A percentile compares a stretch with the other conserved stretches of the same genome.
Conservation (phyloP, 1,284 basidiomycete genomes). For the Nidula niveotomentosa region DNA sequence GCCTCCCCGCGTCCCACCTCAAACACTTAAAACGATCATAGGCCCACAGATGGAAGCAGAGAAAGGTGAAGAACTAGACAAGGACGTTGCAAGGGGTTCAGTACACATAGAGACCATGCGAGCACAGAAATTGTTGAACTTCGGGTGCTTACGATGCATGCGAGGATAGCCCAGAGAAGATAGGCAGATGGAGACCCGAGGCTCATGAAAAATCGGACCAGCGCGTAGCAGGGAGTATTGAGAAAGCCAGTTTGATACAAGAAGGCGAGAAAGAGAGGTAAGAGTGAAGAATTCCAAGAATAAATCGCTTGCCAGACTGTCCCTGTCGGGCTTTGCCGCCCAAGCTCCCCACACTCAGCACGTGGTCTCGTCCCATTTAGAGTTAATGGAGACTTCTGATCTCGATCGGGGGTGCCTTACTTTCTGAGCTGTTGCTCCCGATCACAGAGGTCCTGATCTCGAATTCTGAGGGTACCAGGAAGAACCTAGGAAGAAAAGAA, state of each 20-base stretch:
- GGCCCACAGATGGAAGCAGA: conserved; percentile 68
- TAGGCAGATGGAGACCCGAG: conserved; percentile 67
- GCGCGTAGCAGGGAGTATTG: conserved; percentile 15
- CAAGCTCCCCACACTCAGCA: neutral
- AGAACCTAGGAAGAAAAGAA: too few species aligned
- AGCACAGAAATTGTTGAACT: neutral
- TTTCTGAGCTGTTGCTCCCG: too few species aligned
- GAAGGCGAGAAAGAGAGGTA: conserved; percentile 7
- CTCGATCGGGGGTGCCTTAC: too few species aligned
- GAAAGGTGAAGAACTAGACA: conserved; percentile 60
- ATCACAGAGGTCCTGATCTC: too few species aligned
- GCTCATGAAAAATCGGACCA: conserved; percentile 45
- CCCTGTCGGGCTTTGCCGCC: conserved; percentile 1
- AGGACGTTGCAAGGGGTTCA: neutral
- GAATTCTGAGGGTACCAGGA: too few species aligned
- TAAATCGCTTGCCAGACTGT: conserved; percentile 2
- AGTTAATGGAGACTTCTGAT: too few species aligned
- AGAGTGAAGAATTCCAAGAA: conserved; percentile 11
- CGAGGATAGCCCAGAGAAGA: conserved; percentile 68
- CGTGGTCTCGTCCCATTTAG: neutral
- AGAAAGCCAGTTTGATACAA: conserved; percentile 29
- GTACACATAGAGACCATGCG: conserved; percentile 3
- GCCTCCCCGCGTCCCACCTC: conserved; percentile 66
- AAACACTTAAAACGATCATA: conserved; percentile 75
- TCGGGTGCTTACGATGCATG: conserved; percentile 49